Evolutionary conservation across 306 rosid genomes (phyloP).

Genomic region (Neltuma alba): DNA sequence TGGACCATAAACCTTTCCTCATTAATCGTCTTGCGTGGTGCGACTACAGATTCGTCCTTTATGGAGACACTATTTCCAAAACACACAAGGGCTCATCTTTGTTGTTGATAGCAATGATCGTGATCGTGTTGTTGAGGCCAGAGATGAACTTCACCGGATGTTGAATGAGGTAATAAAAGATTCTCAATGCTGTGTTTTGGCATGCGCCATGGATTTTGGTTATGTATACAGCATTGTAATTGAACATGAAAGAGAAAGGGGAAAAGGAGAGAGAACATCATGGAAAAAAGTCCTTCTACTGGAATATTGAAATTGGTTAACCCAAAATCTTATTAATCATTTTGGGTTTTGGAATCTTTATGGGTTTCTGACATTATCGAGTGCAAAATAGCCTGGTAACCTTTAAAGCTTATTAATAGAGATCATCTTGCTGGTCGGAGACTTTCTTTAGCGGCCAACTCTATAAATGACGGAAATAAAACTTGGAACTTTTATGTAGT

Average conservation of each 20-base stretch:
- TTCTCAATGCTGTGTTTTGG: background rate
- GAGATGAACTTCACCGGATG: constrained; percentile 51
- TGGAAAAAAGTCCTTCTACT: background rate
- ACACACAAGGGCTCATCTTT: constrained; percentile 50
- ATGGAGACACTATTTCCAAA: constrained; percentile 52
- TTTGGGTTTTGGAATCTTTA: background rate
- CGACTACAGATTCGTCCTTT: constrained; percentile 40
- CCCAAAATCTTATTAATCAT: background rate
- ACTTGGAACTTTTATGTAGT: background rate
- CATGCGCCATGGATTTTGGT: background rate
- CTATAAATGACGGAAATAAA: background rate
- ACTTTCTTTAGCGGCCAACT: background rate
- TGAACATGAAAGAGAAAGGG: background rate
- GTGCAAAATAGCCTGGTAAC: constrained; percentile 11
- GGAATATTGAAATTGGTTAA: background rate
- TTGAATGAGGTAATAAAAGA: constrained; percentile 43
- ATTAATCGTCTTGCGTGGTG: constrained; percentile 11
- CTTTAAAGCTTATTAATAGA: background rate
- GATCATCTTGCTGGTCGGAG: constrained; percentile 11
- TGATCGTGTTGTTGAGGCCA: constrained; percentile 49
- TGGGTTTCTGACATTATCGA: background rate
- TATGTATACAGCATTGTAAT: background rate
- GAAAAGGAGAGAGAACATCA: background rate
- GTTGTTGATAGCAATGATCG: constrained; percentile 49
- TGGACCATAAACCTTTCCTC: background rate